Evolutionary conservation across 2,329 filamentous ascomycete species (phyloP).

Genomic region (Sarocladiaceae sp.): DNA sequence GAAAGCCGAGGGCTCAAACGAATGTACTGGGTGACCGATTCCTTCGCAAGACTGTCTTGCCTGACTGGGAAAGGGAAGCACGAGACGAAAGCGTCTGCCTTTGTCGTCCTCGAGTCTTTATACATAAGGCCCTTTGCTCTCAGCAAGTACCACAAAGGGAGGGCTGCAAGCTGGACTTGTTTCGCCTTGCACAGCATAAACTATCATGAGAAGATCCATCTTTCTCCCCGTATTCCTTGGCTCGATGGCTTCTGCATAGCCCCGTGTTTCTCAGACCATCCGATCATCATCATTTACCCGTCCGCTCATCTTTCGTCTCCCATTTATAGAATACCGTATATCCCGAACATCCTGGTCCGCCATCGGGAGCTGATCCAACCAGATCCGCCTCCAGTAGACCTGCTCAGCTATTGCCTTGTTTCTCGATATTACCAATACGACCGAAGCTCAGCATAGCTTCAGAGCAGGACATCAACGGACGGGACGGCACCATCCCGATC

Average conservation of each 20-base stretch:
- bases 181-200: constrained; percentile 5
- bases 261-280: neutral
- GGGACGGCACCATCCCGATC: neutral
- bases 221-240: neutral
- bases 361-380: neutral
- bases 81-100: constrained; percentile 10
- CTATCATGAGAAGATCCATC: neutral
- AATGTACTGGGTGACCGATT: constrained; percentile 16
- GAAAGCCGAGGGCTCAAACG: constrained; percentile 15
- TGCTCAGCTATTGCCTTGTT: neutral
- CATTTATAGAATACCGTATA: neutral
- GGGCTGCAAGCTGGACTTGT: neutral
- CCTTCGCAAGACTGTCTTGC: constrained; percentile 12
- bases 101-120: constrained; percentile 19
- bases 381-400: neutral
- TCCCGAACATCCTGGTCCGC: constrained; percentile 3
- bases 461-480: neutral
- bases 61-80: neutral
- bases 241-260: constrained; percentile 1
- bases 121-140: no score
- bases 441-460: no score
- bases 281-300: neutral
- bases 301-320: neutral
- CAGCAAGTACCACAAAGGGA: no score
- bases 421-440: no score